Percentiles rank a stretch among this genome's conserved stretches.
These are phyloP conservation scores for Exophiala mesophila DNA, from an alignment of 2,329 filamentous ascomycete species.

Conservation along the genomic window DNA sequence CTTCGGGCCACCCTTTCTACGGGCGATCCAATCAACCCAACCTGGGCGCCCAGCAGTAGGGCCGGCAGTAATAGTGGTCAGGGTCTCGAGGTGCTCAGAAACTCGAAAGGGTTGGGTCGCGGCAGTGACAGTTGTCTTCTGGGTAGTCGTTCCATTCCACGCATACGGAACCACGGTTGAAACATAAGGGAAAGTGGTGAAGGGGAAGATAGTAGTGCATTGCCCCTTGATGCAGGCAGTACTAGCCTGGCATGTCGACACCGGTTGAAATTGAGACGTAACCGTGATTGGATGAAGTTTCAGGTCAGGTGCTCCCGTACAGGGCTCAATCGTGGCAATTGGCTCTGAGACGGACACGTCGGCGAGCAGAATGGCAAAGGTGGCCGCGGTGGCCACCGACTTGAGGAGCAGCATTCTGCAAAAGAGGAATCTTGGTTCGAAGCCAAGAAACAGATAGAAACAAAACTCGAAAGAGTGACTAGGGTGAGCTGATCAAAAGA, in stretches of 20 bases:
- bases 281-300: slow-evolving; percentile 9
- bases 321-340: slow-evolving; percentile 9
- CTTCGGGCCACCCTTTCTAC: neutral
- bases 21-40: slow-evolving; percentile 6
- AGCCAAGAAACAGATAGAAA: slow-evolving; percentile 1
- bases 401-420: slow-evolving; percentile 4
- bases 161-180: slow-evolving; percentile 17
- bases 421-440: slow-evolving; percentile 7
- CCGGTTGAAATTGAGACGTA: slow-evolving; percentile 13
- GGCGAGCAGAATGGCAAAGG: slow-evolving; percentile 5
- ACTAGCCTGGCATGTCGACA: slow-evolving; percentile 9
- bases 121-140: slow-evolving; percentile 11
- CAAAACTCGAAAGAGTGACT: slow-evolving; percentile 7
- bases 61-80: slow-evolving; percentile 8
- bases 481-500: slow-evolving; percentile 4
- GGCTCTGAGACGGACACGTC: slow-evolving; percentile 6
- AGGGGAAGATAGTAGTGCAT: slow-evolving; percentile 10
- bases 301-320: neutral
- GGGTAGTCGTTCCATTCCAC: slow-evolving; percentile 13
- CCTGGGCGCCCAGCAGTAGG: slow-evolving; percentile 2
- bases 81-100: slow-evolving; percentile 12
- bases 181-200: slow-evolving; percentile 15
- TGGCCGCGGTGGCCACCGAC: slow-evolving; percentile 1
- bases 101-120: slow-evolving; percentile 7
- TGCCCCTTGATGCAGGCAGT: slow-evolving; percentile 9